A percentile compares a stretch with the other conserved stretches of the same genome.
Conservation (phyloP, 192 early-diverging fungal species). For the Umbelopsis ramanniana region DNA sequence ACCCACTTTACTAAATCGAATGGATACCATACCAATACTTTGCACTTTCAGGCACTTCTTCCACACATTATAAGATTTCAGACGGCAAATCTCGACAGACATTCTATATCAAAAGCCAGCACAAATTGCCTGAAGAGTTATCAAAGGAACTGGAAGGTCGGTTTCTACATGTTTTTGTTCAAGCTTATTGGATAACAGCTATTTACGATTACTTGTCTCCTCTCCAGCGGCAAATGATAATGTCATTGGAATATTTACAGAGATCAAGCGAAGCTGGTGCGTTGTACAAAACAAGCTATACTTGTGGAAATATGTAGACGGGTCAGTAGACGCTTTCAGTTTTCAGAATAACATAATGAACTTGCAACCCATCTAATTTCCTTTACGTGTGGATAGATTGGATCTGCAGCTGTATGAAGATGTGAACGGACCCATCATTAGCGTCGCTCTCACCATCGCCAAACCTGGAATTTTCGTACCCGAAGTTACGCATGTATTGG, state of each 20-base stretch:
- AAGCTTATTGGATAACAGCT: neutral
- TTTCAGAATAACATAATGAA: neutral
- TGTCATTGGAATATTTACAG: slow-evolving; percentile 91
- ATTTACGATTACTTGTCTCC: neutral
- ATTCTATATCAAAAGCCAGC: slow-evolving; percentile 4
- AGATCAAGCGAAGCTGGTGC: slow-evolving; percentile 90
- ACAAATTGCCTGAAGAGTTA: slow-evolving; percentile 6
- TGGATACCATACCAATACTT: neutral
- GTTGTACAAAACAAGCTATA: slow-evolving; percentile 87
- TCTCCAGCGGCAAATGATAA: slow-evolving; percentile 21
- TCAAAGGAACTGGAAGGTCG: slow-evolving; percentile 3
- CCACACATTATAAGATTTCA: neutral
- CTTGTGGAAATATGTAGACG: slow-evolving; percentile 89
- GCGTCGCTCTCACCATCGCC: slow-evolving; percentile 78
- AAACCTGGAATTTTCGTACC: slow-evolving; percentile 79
- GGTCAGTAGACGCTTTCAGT: slow-evolving; percentile 36
- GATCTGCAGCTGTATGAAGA: slow-evolving; percentile 82
- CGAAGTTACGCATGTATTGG: slow-evolving; percentile 80
- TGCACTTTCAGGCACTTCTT: neutral
- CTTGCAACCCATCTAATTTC: neutral
- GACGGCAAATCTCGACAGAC: slow-evolving; percentile 17
- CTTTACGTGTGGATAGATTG: slow-evolving; percentile 29
- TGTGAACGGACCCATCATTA: slow-evolving; percentile 84
- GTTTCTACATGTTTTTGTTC: neutral
- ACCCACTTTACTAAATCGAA: neutral